These are phyloP conservation scores for Alloascoidea hylecoeti DNA, from an alignment of 805 yeast species.

Conservation along the genomic window DNA sequence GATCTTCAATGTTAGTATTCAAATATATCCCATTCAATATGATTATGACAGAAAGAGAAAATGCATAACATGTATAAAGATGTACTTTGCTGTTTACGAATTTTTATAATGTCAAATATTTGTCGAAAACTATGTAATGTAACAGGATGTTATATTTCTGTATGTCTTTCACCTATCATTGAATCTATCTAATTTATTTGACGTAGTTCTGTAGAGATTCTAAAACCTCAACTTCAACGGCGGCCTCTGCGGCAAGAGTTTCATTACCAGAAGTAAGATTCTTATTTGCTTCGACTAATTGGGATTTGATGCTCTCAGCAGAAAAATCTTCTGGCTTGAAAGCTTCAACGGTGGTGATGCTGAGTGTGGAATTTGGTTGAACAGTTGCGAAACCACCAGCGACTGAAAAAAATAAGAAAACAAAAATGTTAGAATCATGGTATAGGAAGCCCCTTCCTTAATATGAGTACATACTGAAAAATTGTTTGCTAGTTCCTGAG, in stretches of 20 bases:
- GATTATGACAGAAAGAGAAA: no score
- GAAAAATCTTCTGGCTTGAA: slow-evolving; percentile 83
- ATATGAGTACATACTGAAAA: slow-evolving; percentile 27
- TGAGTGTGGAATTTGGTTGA: slow-evolving; percentile 83
- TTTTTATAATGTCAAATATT: no score
- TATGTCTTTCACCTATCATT: no score
- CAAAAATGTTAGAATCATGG: background rate
- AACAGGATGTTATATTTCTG: no score
- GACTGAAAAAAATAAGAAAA: slow-evolving; percentile 21
- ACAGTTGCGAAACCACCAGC: slow-evolving; percentile 96
- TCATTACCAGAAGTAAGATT: slow-evolving; percentile 73
- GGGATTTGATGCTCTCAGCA: slow-evolving; percentile 59
- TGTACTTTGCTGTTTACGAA: no score
- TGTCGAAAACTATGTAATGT: no score
- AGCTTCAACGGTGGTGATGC: slow-evolving; percentile 92
- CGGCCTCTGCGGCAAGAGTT: slow-evolving; percentile 85
- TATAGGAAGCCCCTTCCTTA: no score
- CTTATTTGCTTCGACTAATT: slow-evolving; percentile 90
- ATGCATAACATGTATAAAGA: no score
- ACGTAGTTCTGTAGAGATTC: slow-evolving; percentile 84
- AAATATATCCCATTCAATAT: no score
- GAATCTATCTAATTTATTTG: slow-evolving; percentile 30
- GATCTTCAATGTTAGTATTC: no score
- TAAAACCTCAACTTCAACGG: slow-evolving; percentile 88
- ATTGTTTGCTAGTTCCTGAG: slow-evolving; percentile 59